Conservation (phyloP, 805 yeast genomes). For the Metschnikowia matae region DNA sequence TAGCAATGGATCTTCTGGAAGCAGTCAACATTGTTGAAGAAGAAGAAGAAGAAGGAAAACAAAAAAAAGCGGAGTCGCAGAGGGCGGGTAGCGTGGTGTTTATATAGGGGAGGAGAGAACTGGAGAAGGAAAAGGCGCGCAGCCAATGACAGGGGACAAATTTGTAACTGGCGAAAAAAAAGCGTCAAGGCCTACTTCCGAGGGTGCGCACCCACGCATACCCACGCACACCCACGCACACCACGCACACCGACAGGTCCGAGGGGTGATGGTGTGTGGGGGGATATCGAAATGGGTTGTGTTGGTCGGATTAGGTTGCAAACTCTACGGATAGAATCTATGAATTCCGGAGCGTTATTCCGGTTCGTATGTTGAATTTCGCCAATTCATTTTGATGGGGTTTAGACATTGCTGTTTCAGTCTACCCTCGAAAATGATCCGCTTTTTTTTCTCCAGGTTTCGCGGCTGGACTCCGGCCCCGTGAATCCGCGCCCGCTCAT, state of each 20-base stretch:
- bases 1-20: constrained; percentile 31
- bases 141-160: constrained; percentile 24
- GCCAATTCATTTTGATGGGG: too few species aligned
- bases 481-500: constrained; percentile 14
- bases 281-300: too few species aligned
- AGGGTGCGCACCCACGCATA: constrained; percentile 6
- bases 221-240: too few species aligned
- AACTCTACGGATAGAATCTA: neutral
- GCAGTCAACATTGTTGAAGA: constrained; percentile 38
- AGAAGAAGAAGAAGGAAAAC: constrained; percentile 3
- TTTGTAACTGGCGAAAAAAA: constrained; percentile 16
- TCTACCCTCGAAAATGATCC: neutral
- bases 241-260: too few species aligned
- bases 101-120: constrained; percentile 13
- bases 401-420: neutral
- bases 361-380: too few species aligned
- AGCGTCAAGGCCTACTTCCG: constrained; percentile 10
- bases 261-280: too few species aligned
- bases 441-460: constrained; percentile 20
- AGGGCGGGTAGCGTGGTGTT: constrained; percentile 6
- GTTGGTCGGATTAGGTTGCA: neutral
- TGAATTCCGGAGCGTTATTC: neutral
- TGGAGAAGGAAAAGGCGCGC: constrained; percentile 12
- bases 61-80: constrained; percentile 4
- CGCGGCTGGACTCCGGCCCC: constrained; percentile 21